Base-by-base conservation (phyloP, 75 land plant species). In the Isoetes taiwanensis region DNA sequence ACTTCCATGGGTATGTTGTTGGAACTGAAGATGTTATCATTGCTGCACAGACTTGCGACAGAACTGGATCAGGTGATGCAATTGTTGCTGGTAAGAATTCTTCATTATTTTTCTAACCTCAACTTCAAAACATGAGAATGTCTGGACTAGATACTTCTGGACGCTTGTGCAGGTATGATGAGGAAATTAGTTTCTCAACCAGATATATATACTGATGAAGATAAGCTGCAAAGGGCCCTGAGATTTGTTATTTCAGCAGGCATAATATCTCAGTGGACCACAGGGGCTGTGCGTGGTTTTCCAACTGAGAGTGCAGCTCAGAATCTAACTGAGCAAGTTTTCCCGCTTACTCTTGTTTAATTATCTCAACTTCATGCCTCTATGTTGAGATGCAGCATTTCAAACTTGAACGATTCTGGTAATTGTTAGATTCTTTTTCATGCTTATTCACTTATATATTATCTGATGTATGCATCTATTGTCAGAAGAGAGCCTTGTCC, bases 231-330 rank as follows among this genome's bases (percentile, higher is more conserved):
- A 53, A 79, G 84, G 65, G 84, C 93, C 34, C 64, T 94, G 42
- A 57, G 99, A 37, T 94, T 89, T 70, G 99, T 71, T 10, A 64
- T 89, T 59, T 77, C 77, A 20, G 99, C 96, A n/a, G 99, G 99
- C 2, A 81, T 94, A 17, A 85, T 86, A 28, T 61, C 99, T 12
- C 99, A 94, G 62, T 94, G 99, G 99, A 89, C 96, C 0, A 73
- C 76, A 38, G 99, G 99, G 41, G 83, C 78, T 11, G 80, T 82
- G 23, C 74, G 80, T 56, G 90, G 99, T 14, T 76, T 84, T 55
- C 99, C 99, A 1, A 88, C 99, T 1, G 99, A 94, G 59, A 88
- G 84, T 74, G 99, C 99, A 38, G 64, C 96, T 25, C 96, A 94
- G 57, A 89, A 94, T 53, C 57, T 94, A 52, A 84, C 87, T 42